Evolutionary conservation across 2,329 filamentous ascomycete species (phyloP).

Genomic region (Trichoderma endophyticum): DNA sequence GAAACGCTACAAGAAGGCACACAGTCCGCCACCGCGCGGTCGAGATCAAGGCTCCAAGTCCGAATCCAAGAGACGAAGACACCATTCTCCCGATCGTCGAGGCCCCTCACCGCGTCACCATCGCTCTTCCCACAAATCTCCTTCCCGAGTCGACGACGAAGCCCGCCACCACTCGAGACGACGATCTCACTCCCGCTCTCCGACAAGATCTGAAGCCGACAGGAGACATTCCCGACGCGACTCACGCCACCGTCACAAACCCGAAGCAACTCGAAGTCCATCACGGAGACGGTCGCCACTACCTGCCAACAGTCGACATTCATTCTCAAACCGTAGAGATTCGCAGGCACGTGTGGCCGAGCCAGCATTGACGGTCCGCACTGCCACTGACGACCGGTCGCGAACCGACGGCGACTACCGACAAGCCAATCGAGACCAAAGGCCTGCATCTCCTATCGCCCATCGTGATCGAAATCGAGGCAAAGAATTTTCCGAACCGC

Average conservation of each 20-base stretch:
- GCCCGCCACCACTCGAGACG: conserved; percentile 23
- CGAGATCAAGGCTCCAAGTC: conserved; percentile 40
- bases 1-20: conserved; percentile 39
- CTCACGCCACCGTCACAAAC: conserved; percentile 21
- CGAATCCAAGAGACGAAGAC: conserved; percentile 31
- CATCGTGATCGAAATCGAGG: conserved; percentile 29
- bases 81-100: conserved; percentile 33
- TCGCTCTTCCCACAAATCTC: conserved; percentile 30
- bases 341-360: conserved; percentile 26
- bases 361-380: conserved; percentile 22
- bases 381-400: conserved; percentile 19
- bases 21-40: conserved; percentile 38
- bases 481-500: conserved; percentile 30
- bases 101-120: conserved; percentile 32
- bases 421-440: conserved; percentile 24
- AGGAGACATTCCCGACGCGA: conserved; percentile 28
- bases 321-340: conserved; percentile 12
- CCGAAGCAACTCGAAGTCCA: conserved; percentile 14
- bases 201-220: conserved; percentile 26
- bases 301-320: conserved; percentile 1
- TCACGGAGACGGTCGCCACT: conserved; percentile 20
- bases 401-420: conserved; percentile 24
- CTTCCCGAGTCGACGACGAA: conserved; percentile 25
- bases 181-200: conserved; percentile 29
- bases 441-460: conserved; percentile 28